A percentile compares a stretch with the other conserved stretches of the same genome.
Evolutionary conservation across 108 stramenopile genomes (phyloP).

Genomic region (Skeletonema potamos): DNA sequence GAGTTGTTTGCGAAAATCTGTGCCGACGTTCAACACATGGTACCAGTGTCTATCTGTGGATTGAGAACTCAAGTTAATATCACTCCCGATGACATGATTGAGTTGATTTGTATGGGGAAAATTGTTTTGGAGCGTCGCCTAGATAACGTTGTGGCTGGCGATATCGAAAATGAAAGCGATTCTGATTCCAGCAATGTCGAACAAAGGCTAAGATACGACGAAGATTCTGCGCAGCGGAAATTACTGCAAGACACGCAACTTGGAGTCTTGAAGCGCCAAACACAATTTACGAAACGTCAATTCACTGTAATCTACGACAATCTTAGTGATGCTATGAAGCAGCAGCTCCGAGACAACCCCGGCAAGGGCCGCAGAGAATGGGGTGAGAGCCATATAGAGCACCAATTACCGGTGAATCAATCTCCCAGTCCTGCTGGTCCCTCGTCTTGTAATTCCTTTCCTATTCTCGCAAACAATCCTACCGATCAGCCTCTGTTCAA

Average conservation of each 20-base stretch:
- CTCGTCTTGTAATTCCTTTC: slow-evolving; percentile 10
- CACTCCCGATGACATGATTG: slow-evolving; percentile 89
- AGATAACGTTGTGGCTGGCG: slow-evolving; percentile 30
- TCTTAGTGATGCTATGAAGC: slow-evolving; percentile 42
- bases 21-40: slow-evolving; percentile 53
- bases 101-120: slow-evolving; percentile 76
- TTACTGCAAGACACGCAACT: slow-evolving; percentile 57
- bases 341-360: slow-evolving; percentile 19
- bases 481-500: background rate
- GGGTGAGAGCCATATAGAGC: slow-evolving; percentile 5
- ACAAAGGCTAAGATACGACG: slow-evolving; percentile 53
- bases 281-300: slow-evolving; percentile 43
- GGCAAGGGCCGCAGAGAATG: slow-evolving; percentile 4
- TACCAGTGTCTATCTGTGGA: slow-evolving; percentile 73
- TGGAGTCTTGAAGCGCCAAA: slow-evolving; percentile 33
- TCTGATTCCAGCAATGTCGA: slow-evolving; percentile 65
- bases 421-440: slow-evolving; percentile 1
- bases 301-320: slow-evolving; percentile 46
- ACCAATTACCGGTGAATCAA: background rate
- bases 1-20: slow-evolving; percentile 82
- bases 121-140: slow-evolving; percentile 62
- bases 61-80: slow-evolving; percentile 87
- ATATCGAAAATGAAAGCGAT: slow-evolving; percentile 21
- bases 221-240: slow-evolving; percentile 58
- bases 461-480: slow-evolving; percentile 23